Percentiles rank a stretch among this genome's conserved stretches.
Conservation (phyloP, 2,329 filamentous ascomycete species). For the Polychaeton citri region DNA sequence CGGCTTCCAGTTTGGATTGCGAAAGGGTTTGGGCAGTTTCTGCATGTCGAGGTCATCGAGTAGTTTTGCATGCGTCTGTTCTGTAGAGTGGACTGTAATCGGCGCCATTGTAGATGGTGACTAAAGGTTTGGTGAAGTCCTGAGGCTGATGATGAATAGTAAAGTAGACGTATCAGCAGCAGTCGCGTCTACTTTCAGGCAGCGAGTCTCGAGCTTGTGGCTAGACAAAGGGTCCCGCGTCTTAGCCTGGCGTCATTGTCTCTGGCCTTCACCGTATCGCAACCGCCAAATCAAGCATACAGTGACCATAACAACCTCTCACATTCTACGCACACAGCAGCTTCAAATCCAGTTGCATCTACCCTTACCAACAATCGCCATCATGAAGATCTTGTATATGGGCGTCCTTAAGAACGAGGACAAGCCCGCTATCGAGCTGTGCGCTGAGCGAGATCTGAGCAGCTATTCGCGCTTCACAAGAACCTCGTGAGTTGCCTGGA, state of each 20-base stretch:
- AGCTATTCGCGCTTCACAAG: slow-evolving; percentile 71
- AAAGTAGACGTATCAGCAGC: too few relatives aligned
- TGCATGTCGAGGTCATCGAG: slow-evolving; percentile 89
- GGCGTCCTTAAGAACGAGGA: slow-evolving; percentile 72
- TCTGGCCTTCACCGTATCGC: too few relatives aligned
- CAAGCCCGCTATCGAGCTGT: slow-evolving; percentile 65
- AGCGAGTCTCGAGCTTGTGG: too few relatives aligned
- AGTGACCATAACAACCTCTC: too few relatives aligned
- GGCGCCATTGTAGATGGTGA: slow-evolving; percentile 33
- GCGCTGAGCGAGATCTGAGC: slow-evolving; percentile 62
- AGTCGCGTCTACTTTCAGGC: too few relatives aligned
- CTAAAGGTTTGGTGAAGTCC: not conserved
- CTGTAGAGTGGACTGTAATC: slow-evolving; percentile 58
- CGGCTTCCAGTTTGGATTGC: slow-evolving; percentile 79
- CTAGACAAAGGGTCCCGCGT: too few relatives aligned
- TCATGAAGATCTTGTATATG: slow-evolving; percentile 80
- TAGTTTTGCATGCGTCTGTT: slow-evolving; percentile 66
- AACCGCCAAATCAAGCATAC: too few relatives aligned
- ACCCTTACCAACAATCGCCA: slow-evolving; percentile 31
- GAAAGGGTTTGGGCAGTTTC: slow-evolving; percentile 74
- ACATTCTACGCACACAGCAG: too few relatives aligned
- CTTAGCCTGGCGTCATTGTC: too few relatives aligned
- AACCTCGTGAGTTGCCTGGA: slow-evolving; percentile 14
- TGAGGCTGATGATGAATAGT: not conserved
- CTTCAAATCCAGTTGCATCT: too few relatives aligned